phyloP scores from a whole-genome alignment of 371 early-diverging fungal genomes.

The Mortierella sp. region DNA sequence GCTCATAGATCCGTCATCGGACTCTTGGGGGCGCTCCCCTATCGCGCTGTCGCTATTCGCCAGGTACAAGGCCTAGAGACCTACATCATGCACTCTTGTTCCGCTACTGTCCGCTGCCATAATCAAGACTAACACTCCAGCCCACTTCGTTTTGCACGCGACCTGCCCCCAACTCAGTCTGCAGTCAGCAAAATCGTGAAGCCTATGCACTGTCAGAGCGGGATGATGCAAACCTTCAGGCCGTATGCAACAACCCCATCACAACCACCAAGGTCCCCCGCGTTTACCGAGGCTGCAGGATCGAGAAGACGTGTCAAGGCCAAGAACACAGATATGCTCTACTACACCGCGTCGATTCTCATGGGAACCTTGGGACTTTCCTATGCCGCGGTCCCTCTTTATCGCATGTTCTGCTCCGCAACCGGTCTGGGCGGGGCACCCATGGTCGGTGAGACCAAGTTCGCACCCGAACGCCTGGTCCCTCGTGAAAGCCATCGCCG shows the following conservation, averaged over 20 bases:
- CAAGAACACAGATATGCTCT: slow-evolving; percentile 48
- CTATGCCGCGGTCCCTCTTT: slow-evolving; percentile 97
- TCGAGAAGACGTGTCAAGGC: slow-evolving; percentile 25
- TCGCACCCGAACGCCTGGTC: slow-evolving; percentile 69
- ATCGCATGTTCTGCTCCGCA: slow-evolving; percentile 92
- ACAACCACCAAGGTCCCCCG: slow-evolving; percentile 1
- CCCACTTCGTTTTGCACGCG: neutral
- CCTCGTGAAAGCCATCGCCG: slow-evolving; percentile 69
- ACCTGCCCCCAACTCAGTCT: neutral
- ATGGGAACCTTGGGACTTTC: slow-evolving; percentile 88
- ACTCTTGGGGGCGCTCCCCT: slow-evolving; percentile 20
- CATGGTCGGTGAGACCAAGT: slow-evolving; percentile 68
- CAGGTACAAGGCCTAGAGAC: slow-evolving; percentile 13
- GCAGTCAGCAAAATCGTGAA: neutral
- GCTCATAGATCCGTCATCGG: slow-evolving; percentile 15
- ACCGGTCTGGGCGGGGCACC: slow-evolving; percentile 95
- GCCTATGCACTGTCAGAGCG: neutral
- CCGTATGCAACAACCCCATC: slow-evolving; percentile 16
- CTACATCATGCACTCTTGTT: too few species aligned
- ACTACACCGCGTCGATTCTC: slow-evolving; percentile 85
- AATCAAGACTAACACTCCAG: too few species aligned
- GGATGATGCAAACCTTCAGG: neutral
- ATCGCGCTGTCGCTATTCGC: slow-evolving; percentile 12
- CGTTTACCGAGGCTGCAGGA: slow-evolving; percentile 31
- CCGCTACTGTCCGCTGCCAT: too few species aligned